phyloP scores from a whole-genome alignment of 257 asterid species.

The Verbascum thapsus region DNA sequence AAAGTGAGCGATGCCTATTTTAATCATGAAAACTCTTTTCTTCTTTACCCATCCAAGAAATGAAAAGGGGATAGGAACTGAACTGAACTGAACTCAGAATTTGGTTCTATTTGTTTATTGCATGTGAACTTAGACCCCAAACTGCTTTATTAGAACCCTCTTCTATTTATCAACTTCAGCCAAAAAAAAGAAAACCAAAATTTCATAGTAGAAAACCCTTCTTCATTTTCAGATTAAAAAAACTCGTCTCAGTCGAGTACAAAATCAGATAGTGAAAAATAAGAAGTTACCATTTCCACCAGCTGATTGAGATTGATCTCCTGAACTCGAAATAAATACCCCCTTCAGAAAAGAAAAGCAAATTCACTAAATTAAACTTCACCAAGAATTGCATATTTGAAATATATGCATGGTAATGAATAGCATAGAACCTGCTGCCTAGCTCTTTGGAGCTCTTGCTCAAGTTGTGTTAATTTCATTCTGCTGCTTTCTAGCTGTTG shows the following conservation, averaged over 20 bases:
- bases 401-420: constrained; percentile 10
- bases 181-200: background rate
- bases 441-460: constrained; percentile 99
- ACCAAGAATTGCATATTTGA: constrained; percentile 17
- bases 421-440: constrained; percentile 79
- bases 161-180: background rate
- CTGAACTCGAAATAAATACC: constrained; percentile 91
- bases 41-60: constrained; percentile 1
- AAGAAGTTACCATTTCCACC: constrained; percentile 82
- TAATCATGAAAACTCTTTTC: constrained; percentile 12
- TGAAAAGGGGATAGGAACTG: background rate
- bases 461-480: constrained; percentile 98
- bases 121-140: background rate
- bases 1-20: constrained; percentile 1
- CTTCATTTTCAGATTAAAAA: constrained; percentile 13
- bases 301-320: constrained; percentile 89
- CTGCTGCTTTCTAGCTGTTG: constrained; percentile 98
- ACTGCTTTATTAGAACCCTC: background rate
- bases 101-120: constrained; percentile 5
- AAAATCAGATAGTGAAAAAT: constrained; percentile 28
- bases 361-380: constrained; percentile 29
- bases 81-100: background rate
- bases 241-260: constrained; percentile 22
- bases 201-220: constrained; percentile 12
- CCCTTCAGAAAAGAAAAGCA: constrained; percentile 58